These are phyloP conservation scores for Candida tibetensis DNA, from an alignment of 805 yeast genomes.

Conservation along the genomic window DNA sequence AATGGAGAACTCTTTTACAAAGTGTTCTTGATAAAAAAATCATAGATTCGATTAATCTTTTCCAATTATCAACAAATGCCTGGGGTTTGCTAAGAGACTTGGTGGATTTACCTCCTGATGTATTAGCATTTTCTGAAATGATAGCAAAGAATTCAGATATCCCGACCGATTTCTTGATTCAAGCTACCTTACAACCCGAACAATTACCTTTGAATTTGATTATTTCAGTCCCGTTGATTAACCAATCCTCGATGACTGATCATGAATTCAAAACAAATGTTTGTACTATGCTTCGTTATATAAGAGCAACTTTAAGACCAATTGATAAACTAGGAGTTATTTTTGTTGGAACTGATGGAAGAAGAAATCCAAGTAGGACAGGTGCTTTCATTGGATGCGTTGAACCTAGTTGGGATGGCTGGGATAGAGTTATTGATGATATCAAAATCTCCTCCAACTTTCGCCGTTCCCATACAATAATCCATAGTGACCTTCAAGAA, in stretches of 20 bases:
- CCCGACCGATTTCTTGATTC: slow-evolving; percentile 36
- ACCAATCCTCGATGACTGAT: slow-evolving; percentile 24
- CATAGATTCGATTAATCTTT: slow-evolving; percentile 18
- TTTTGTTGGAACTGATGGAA: slow-evolving; percentile 45
- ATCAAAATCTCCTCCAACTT: slow-evolving; percentile 26
- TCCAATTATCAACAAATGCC: slow-evolving; percentile 50
- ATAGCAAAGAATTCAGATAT: slow-evolving; percentile 39
- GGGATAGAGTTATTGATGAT: slow-evolving; percentile 43
- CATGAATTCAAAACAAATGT: slow-evolving; percentile 26
- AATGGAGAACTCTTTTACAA: slow-evolving; percentile 39
- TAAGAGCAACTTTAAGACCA: slow-evolving; percentile 28
- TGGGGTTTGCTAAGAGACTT: slow-evolving; percentile 41
- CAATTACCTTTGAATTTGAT: slow-evolving; percentile 39
- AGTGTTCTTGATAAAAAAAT: slow-evolving; percentile 12
- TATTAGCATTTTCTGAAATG: slow-evolving; percentile 34
- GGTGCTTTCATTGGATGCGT: slow-evolving; percentile 50
- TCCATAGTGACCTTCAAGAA: slow-evolving; percentile 21
- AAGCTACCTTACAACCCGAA: slow-evolving; percentile 42
- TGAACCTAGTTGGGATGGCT: slow-evolving; percentile 45
- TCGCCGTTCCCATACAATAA: slow-evolving; percentile 9
- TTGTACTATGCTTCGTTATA: slow-evolving; percentile 19
- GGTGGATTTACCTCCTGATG: slow-evolving; percentile 36
- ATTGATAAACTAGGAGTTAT: slow-evolving; percentile 48
- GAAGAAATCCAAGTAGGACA: slow-evolving; percentile 29
- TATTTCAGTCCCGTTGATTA: slow-evolving; percentile 41